Base-by-base conservation (phyloP, 2,329 filamentous ascomycete genomes). In the Neofusicoccum sp. region DNA sequence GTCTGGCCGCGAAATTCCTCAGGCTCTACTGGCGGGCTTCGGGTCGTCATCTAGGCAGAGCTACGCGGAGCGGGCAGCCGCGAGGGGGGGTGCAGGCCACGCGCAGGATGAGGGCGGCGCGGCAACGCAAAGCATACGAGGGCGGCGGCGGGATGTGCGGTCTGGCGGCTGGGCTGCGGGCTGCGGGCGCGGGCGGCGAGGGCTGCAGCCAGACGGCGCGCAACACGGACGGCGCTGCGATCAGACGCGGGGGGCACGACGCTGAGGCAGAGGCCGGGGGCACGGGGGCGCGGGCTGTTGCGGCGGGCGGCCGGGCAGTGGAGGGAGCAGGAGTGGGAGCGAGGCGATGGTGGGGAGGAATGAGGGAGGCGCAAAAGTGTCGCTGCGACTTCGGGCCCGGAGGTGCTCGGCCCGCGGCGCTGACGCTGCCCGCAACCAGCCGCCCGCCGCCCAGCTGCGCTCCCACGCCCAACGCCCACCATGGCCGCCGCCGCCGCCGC, bases 1-100 rank as follows among this genome's bases (percentile, higher is more conserved):
- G 83, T 83, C 73, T 86, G 83, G 76, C 85, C 85, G 71, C 82
- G 84, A 72, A 86, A 84, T 73, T 87, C 83, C 68, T 77, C 76
- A 70, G 81, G 76, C 73, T 83, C 79, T 83, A 66, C 78, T 78
- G 73, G 83, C 81, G 70, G 77, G 76, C 78, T 61, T 49, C 59
- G 80, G 73, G 78, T 77, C 73, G 77, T 82, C 82, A 85, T 85
- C 75, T 80, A 82, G 68, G 72, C 70, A 71, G 73, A 68, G 68
- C 47, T 56, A 53, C 45, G 47, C 58, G 61, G 60, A 63, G 64
- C 66, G 68, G 66, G 67, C 66, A 62, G 63, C 66, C 63, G 63
- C 62, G 62, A 62, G 61, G 45, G 62, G 20, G 63, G 61, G 44
- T 43, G 49, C 59, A 47, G 34, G 49, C 59, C 49, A 40, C 59